Evolutionary conservation across 192 early-diverging fungal species (phyloP), one percentile per base, ranked within the genome.

Genomic region (Mortierella alpina): DNA sequence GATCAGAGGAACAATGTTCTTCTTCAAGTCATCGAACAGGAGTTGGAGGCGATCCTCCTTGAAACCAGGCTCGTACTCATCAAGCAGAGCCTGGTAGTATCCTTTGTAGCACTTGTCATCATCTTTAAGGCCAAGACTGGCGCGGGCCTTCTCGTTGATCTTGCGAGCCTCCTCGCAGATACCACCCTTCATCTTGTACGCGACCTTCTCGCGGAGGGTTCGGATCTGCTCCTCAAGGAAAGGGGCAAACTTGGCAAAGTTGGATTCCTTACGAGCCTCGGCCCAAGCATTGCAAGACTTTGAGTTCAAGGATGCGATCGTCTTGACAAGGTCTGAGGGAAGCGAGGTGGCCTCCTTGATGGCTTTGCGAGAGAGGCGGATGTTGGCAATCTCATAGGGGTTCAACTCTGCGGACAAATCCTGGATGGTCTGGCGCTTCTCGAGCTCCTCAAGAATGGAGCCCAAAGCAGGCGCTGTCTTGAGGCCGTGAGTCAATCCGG

Each of bases 1-100:
- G 39, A 82, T 85, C 66, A 85, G 64, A 42, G 84, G 84, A 42
- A 84, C 70, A 56, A 85, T 47, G 55, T 63, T 70, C 55, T 55
- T 18, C 65, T 79, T 84, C 46, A 85, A 41, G 50, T 79, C 71
- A 6, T 48, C 48, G 61, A 85, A 85, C 11, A 85, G 51, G 18
- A 1, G 41, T 22, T 66, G 63, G 42, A 85, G 45, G 17, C 78
- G 84, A 9, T 71, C 82, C 31, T 71, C 75, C 66, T 80, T 84
- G 64, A 85, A 80, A 15, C 82, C 82, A 44, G 68, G 50, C 63
- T 85, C 84, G 53, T 74, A 85, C 6, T 42, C 20, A 61, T 78
- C 67, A 31, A 85, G 69, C 17, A 81, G 50, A 41, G 75, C 72
- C 42, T 85, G 80, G 80, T 74, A 75, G 56, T 82, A 75, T 9